phyloP scores from a whole-genome alignment of 73 alveolate species.

The Durusdinium trenchii region DNA sequence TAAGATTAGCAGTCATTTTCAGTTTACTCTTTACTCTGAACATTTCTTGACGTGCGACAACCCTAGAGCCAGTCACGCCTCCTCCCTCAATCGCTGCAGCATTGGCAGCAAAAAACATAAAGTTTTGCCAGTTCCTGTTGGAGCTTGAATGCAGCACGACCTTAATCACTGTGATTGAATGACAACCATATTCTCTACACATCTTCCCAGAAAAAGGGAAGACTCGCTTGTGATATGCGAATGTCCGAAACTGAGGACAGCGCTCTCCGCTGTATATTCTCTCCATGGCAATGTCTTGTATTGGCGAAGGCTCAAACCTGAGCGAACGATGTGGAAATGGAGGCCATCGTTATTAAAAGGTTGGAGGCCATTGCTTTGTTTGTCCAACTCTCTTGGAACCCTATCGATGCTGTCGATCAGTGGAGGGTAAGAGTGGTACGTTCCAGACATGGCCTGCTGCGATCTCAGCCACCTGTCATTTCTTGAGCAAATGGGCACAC shows the following conservation, averaged over 20 bases:
- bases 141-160: conserved; percentile 77
- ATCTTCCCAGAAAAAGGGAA: background rate
- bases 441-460: conserved; percentile 57
- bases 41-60: no score
- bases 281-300: conserved; percentile 31
- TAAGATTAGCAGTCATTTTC: no score
- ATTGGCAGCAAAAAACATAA: conserved; percentile 70
- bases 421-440: no score
- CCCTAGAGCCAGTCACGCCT: no score
- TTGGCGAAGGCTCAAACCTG: conserved; percentile 92
- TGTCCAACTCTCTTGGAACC: no score
- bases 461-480: conserved; percentile 66
- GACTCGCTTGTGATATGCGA: no score
- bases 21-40: no score
- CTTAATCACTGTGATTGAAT: no score
- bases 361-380: background rate
- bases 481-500: background rate
- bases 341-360: background rate
- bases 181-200: no score
- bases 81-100: conserved; percentile 78
- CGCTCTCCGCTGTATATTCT: conserved; percentile 65
- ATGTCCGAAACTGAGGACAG: background rate
- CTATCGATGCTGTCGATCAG: no score
- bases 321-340: background rate
- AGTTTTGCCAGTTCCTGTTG: conserved; percentile 83